Base-by-base conservation (phyloP, 1,284 basidiomycete genomes). In the Pyrrhoderma noxium region DNA sequence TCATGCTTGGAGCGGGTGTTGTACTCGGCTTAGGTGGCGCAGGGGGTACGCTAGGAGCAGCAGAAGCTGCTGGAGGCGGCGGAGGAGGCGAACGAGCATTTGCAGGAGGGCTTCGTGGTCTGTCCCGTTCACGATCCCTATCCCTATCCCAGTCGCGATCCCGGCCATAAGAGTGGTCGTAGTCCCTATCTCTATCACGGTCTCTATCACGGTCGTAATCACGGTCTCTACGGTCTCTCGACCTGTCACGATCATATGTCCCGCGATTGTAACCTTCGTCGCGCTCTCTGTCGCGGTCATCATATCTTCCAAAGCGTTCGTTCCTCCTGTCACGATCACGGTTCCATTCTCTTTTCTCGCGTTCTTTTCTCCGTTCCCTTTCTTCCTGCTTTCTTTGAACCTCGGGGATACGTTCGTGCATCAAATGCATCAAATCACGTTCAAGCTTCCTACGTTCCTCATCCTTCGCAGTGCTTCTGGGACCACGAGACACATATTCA, bases 351-450 rank as follows among this genome's bases (percentile, higher is more conserved):
- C 89, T 72, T 62, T 84, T 84, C 60, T 95, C 89, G 60, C 80
- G 74, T 58, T 85, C 80, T 63, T 76, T 83, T 56, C 83, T 75
- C 56, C 84, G 82, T 47, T 95, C 90, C 42, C 89, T 72, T 21
- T 84, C 83, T 62, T 91, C 82, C 55, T 97, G 81, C 62, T 83
- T 83, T 61, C 85, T 77, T 68, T 98, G 93, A 11, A 99, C 77
- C 57, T 91, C 89, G 0, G 95, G 96, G 2, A 99, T 74, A 51
- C 88, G 80, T 64, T 96, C 93, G 61, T 98, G 93, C 81, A 91
- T 82, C 45, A 99, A 72, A 51, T 77, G 76, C 58, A 97, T 67
- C 37, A 98, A 72, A 61, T 98, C 92, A 37, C 96, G 77, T 69
- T 99, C 96, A 19, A 96, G 76, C 61, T 84, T 80, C 31, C 96